phyloP scores from a whole-genome alignment of 1,139 yeast species.

The Sugiyamaella paludigena region DNA sequence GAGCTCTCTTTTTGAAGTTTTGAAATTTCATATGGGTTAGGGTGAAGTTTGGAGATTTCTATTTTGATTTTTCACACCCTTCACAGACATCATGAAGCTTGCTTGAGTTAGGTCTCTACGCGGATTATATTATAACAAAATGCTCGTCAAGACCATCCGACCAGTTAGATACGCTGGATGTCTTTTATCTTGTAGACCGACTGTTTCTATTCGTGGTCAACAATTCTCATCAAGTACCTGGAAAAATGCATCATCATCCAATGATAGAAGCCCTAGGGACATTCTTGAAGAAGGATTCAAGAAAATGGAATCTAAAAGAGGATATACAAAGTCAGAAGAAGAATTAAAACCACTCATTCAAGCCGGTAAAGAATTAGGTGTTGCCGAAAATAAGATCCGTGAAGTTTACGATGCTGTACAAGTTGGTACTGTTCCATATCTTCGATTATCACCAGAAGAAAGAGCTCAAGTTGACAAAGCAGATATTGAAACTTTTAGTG shows the following conservation, averaged over 20 bases:
- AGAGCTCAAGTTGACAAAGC: conserved; percentile 18
- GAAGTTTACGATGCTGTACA: conserved; percentile 34
- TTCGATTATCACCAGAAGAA: conserved; percentile 25
- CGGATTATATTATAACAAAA: no score
- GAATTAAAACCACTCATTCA: conserved; percentile 31
- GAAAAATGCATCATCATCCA: not conserved
- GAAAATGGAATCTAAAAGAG: conserved; percentile 31
- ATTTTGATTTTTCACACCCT: no score
- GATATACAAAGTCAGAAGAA: conserved; percentile 32
- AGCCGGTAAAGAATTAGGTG: conserved; percentile 37
- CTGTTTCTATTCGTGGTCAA: no score
- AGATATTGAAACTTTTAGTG: conserved; percentile 25
- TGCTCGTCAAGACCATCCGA: no score
- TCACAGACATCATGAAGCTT: no score
- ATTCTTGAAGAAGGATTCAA: conserved; percentile 36
- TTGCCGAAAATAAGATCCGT: conserved; percentile 30
- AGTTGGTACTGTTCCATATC: conserved; percentile 23
- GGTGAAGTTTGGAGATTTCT: no score
- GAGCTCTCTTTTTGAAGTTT: no score
- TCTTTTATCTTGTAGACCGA: no score
- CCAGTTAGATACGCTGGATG: no score
- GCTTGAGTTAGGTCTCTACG: no score
- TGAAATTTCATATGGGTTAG: no score
- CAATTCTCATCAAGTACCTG: no score
- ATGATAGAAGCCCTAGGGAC: conserved; percentile 25